phyloP scores from a whole-genome alignment of 169 alveolate genomes.

The Eimeria mitis region DNA sequence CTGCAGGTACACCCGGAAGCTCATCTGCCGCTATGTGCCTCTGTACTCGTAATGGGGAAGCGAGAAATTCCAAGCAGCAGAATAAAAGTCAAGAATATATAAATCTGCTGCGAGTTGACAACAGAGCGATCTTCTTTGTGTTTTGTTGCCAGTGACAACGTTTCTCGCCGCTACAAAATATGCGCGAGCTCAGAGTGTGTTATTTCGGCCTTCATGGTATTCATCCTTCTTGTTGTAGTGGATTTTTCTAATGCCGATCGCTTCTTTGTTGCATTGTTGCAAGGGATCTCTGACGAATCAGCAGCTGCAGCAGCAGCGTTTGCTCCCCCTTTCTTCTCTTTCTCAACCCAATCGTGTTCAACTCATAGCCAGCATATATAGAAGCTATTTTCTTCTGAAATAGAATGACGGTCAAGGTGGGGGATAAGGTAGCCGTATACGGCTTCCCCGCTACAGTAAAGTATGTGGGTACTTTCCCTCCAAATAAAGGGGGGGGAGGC shows the following conservation, averaged over 20 bases:
- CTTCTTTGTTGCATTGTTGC: background rate
- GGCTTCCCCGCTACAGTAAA: constrained; percentile 65
- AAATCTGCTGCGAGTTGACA: background rate
- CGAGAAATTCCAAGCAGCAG: background rate
- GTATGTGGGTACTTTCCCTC: constrained; percentile 52
- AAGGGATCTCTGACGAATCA: background rate
- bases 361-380: too few species aligned
- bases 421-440: constrained; percentile 73
- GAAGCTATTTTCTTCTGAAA: background rate
- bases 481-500: background rate
- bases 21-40: constrained; percentile 35
- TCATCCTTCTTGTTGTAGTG: background rate
- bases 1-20: constrained; percentile 8
- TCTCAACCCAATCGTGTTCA: too few species aligned
- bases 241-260: constrained; percentile 19
- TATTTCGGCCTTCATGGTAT: background rate
- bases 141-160: background rate
- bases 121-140: constrained; percentile 20
- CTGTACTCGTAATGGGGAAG: background rate
- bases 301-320: background rate
- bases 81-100: background rate
- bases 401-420: constrained; percentile 55
- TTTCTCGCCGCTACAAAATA: background rate
- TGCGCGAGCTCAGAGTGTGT: constrained; percentile 12
- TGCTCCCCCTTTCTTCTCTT: background rate